A percentile compares a stretch with the other conserved stretches of the same genome.
Conservation (phyloP, 495 filamentous ascomycete genomes). For the Penicillium egyptiacum region DNA sequence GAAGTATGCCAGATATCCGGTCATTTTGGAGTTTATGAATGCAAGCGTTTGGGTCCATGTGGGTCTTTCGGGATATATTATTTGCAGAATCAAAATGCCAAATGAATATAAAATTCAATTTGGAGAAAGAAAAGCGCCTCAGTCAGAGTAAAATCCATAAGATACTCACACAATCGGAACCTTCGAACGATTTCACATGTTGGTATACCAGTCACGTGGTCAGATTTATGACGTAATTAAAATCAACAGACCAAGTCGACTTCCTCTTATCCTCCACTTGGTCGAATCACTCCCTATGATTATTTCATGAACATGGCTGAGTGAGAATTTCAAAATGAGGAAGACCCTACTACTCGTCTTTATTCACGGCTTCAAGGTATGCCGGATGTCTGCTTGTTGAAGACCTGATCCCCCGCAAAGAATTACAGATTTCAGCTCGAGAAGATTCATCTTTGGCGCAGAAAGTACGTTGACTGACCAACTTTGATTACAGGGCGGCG, state of each 20-base stretch:
- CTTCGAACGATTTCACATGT: background rate
- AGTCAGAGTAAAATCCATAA: background rate
- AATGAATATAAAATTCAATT: background rate
- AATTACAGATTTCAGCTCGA: background rate
- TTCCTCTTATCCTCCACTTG: background rate
- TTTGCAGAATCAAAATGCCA: background rate
- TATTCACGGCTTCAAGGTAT: conserved; percentile 96
- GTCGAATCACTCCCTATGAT: background rate
- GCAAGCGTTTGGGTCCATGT: background rate
- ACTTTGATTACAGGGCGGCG: conserved; percentile 63
- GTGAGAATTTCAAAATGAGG: conserved; percentile 55
- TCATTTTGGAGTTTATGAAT: conserved; percentile 9
- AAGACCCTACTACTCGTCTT: conserved; percentile 90
- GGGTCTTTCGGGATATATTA: conserved; percentile 2
- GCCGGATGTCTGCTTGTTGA: conserved; percentile 6
- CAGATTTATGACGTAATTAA: conserved; percentile 6
- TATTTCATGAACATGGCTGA: conserved; percentile 4
- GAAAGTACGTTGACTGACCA: background rate
- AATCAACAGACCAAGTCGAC: conserved; percentile 1
- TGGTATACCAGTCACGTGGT: background rate
- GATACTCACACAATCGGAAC: background rate
- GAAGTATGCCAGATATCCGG: background rate
- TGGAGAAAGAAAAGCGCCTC: background rate
- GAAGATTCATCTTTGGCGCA: background rate
- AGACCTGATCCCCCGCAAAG: conserved; percentile 16